Conservation (phyloP, 305 asterid genomes). For the Rubia tinctorum region DNA sequence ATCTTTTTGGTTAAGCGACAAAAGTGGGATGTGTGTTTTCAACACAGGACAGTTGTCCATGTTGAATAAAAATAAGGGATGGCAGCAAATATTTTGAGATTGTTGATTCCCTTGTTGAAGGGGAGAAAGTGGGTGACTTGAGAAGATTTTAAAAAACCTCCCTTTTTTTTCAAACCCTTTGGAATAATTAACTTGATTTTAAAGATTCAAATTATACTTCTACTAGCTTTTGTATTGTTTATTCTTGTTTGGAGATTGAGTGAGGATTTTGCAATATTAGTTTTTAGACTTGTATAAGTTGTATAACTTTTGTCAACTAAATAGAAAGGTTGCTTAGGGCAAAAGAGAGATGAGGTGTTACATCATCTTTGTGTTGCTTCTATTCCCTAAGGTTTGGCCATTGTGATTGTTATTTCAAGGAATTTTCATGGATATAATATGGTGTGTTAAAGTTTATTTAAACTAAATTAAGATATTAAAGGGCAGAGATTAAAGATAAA, state of each 20-base stretch:
- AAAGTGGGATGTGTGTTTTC: constrained; percentile 32
- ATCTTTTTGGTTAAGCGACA: constrained; percentile 28
- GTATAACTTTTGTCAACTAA: constrained; percentile 2
- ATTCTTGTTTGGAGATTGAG: constrained; percentile 11
- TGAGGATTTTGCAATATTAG: constrained; percentile 5
- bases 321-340: neutral
- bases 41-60: constrained; percentile 37
- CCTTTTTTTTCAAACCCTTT: neutral
- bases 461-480: too few relatives aligned
- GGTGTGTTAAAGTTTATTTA: neutral
- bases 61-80: constrained; percentile 25
- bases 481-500: too few relatives aligned
- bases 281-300: neutral
- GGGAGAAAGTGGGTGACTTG: constrained; percentile 29
- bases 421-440: neutral
- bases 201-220: neutral
- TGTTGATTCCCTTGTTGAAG: constrained; percentile 30
- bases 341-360: constrained; percentile 4
- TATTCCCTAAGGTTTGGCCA: neutral
- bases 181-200: neutral
- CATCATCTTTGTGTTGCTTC: neutral
- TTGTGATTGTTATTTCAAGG: neutral
- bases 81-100: constrained; percentile 17
- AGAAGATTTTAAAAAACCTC: constrained; percentile 2
- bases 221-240: neutral